Conservation (phyloP, 2,329 filamentous ascomycete genomes). For the Colletotrichum scovillei region DNA sequence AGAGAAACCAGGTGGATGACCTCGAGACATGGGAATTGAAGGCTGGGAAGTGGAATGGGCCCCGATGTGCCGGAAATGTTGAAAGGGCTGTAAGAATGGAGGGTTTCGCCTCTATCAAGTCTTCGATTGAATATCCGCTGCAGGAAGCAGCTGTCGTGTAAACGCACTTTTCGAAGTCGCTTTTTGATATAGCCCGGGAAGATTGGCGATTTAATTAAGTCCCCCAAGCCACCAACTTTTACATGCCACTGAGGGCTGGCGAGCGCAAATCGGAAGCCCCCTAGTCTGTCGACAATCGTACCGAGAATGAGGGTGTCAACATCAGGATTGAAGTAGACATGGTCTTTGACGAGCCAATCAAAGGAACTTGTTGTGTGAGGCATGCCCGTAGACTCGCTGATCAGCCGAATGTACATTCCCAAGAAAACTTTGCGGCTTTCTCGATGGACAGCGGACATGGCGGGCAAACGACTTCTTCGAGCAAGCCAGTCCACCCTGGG, state of each 20-base stretch:
- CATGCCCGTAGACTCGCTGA: background rate
- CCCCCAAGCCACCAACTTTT: background rate
- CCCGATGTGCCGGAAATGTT: background rate
- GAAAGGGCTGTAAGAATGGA: background rate
- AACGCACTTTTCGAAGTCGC: background rate
- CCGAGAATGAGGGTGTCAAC: slow-evolving; percentile 14
- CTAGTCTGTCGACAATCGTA: background rate
- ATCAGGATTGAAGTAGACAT: slow-evolving; percentile 11
- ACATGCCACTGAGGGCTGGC: background rate
- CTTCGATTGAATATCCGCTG: background rate
- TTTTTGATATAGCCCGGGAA: background rate
- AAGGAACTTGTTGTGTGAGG: too few species aligned
- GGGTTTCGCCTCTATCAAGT: background rate
- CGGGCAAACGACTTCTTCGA: background rate
- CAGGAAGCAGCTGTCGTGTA: background rate
- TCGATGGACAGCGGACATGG: background rate
- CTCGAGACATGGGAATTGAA: slow-evolving; percentile 2
- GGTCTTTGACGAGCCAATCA: background rate
- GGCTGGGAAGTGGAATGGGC: background rate
- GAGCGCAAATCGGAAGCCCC: background rate
- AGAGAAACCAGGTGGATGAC: background rate
- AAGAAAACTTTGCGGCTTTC: slow-evolving; percentile 17
- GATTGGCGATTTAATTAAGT: background rate
- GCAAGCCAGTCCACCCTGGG: background rate
- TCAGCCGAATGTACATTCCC: background rate